Percentiles rank a stretch among this genome's conserved stretches.
These are phyloP conservation scores for Saturnispora dispora DNA, from an alignment of 805 yeast genomes.

Conservation along the genomic window DNA sequence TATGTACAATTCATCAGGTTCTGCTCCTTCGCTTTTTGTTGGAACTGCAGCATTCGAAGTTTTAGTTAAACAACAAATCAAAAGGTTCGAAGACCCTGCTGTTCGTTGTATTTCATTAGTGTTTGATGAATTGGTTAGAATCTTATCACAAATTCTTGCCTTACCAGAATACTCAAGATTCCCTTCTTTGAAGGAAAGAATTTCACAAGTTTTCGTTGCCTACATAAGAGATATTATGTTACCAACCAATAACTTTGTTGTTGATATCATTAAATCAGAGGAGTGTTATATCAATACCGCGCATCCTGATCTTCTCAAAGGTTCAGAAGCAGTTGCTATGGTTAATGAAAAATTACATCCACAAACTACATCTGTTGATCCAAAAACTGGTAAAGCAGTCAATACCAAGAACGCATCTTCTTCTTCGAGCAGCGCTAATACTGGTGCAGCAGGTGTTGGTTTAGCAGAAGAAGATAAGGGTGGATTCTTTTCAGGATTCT, in stretches of 20 bases:
- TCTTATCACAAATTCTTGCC: conserved; percentile 71
- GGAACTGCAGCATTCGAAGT: conserved; percentile 98
- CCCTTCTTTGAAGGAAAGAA: conserved; percentile 82
- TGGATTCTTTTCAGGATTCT: conserved; percentile 94
- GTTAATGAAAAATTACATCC: conserved; percentile 84
- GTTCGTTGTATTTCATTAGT: conserved; percentile 80
- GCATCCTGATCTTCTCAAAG: conserved; percentile 92
- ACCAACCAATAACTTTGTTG: conserved; percentile 81
- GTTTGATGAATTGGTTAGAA: conserved; percentile 90
- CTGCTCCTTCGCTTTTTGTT: conserved; percentile 91
- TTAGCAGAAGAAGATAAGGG: conserved; percentile 37
- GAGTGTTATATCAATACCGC: conserved; percentile 95
- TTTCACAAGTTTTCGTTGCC: conserved; percentile 69
- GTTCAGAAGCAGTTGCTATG: conserved; percentile 89
- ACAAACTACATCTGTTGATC: conserved; percentile 72
- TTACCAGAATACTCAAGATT: conserved; percentile 81
- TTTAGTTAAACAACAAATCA: conserved; percentile 86
- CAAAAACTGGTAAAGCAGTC: conserved; percentile 77
- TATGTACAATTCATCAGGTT: conserved; percentile 93
- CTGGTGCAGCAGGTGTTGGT: conserved; percentile 12
- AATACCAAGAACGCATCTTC: neutral
- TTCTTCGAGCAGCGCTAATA: conserved; percentile 18
- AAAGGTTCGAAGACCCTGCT: conserved; percentile 90
- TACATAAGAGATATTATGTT: conserved; percentile 68
- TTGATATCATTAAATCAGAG: conserved; percentile 76